These are phyloP conservation scores for Solanum ossicruentum DNA, from an alignment of 257 asterid species.

Conservation along the genomic window DNA sequence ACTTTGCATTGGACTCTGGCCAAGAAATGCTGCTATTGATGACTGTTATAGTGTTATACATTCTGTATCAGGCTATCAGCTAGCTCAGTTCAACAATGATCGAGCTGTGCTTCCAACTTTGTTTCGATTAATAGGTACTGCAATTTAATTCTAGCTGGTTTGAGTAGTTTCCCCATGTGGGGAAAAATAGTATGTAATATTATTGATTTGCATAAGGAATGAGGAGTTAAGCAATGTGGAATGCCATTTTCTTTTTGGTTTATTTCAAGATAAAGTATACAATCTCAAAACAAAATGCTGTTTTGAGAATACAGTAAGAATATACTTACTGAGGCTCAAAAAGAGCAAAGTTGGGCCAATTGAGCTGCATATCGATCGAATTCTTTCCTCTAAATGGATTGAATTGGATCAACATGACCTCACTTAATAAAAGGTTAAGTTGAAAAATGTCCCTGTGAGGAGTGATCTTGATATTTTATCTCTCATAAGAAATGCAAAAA, in stretches of 20 bases:
- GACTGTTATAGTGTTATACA: not conserved
- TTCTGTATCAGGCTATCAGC: not conserved
- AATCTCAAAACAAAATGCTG: too few species aligned
- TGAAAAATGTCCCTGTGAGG: too few species aligned
- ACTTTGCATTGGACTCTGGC: not conserved
- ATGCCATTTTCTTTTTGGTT: not conserved
- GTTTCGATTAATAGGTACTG: not conserved
- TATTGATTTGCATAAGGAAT: not conserved
- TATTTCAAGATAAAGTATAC: not conserved
- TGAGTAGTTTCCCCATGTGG: not conserved
- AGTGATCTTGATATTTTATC: too few species aligned
- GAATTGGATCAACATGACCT: too few species aligned
- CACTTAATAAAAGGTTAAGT: too few species aligned
- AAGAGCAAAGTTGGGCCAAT: too few species aligned
- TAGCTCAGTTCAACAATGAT: not conserved
- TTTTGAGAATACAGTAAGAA: not conserved
- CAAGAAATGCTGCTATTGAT: not conserved
- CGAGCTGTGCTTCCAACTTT: not conserved
- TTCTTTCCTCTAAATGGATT: too few species aligned
- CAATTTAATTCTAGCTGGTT: not conserved
- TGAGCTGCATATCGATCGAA: too few species aligned
- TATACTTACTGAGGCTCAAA: too few species aligned
- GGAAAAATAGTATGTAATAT: not conserved
- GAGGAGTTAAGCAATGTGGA: not conserved
- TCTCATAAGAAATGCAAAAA: too few species aligned